Conservation (phyloP, 768 basidiomycete genomes). For the Phlebiopsis flavidoalba region DNA sequence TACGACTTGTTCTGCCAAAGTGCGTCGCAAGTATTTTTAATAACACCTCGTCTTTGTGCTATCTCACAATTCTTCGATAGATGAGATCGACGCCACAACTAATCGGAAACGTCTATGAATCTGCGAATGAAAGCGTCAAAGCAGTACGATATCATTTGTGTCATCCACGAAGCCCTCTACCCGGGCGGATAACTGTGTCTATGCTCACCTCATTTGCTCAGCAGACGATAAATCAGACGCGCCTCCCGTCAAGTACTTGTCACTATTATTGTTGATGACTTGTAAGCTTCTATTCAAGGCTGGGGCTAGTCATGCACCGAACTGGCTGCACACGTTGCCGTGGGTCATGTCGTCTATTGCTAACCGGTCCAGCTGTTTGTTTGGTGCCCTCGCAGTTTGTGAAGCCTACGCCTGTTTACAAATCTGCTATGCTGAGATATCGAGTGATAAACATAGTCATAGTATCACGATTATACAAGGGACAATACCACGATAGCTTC, state of each 20-base stretch:
- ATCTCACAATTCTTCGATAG: slow-evolving; percentile 2
- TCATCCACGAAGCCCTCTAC: slow-evolving; percentile 12
- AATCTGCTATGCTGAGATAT: too few relatives aligned
- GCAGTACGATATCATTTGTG: slow-evolving; percentile 17
- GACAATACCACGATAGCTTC: too few relatives aligned
- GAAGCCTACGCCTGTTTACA: too few relatives aligned
- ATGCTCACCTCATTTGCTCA: slow-evolving; percentile 20
- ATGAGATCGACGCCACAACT: slow-evolving; percentile 15
- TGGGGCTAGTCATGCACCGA: slow-evolving; percentile 15
- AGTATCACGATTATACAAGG: too few relatives aligned
- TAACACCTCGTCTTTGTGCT: neutral
- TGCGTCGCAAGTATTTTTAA: slow-evolving; percentile 9
- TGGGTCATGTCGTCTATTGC: too few relatives aligned
- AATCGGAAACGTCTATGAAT: slow-evolving; percentile 13
- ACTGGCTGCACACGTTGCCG: too few relatives aligned
- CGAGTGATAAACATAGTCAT: too few relatives aligned
- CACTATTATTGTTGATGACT: neutral
- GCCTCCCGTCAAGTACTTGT: neutral
- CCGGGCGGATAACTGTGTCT: slow-evolving; percentile 23
- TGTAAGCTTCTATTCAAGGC: slow-evolving; percentile 18
- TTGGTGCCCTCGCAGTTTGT: too few relatives aligned
- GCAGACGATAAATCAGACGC: slow-evolving; percentile 5
- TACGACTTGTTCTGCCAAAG: slow-evolving; percentile 22
- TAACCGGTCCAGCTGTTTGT: too few relatives aligned
- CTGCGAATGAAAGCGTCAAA: slow-evolving; percentile 12